These are phyloP conservation scores for Trichoderma sp. DNA, from an alignment of 2,329 filamentous ascomycete genomes.

Conservation along the genomic window DNA sequence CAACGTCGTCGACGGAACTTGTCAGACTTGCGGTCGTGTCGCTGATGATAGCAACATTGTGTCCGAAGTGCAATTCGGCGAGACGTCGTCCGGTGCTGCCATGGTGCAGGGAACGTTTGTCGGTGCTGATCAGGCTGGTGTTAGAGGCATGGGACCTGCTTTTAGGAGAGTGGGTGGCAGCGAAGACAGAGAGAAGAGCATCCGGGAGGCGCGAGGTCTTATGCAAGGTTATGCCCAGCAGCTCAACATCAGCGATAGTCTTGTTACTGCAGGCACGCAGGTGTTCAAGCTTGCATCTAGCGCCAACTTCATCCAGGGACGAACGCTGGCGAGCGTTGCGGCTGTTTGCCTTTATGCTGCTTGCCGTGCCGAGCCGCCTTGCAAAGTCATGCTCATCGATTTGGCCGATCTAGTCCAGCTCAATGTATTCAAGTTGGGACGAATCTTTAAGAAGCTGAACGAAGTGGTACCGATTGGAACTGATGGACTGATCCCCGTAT, in stretches of 20 bases:
- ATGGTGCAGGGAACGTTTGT: conserved; percentile 89
- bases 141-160: conserved; percentile 63
- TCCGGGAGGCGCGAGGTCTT: conserved; percentile 55
- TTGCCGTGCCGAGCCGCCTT: conserved; percentile 73
- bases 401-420: conserved; percentile 79
- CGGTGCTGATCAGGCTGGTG: conserved; percentile 78
- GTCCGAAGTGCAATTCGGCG: conserved; percentile 86
- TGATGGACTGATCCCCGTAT: conserved; percentile 63
- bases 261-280: conserved; percentile 64
- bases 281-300: conserved; percentile 74
- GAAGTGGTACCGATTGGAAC: conserved; percentile 69
- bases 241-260: conserved; percentile 58
- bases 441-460: conserved; percentile 81
- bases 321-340: conserved; percentile 78
- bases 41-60: conserved; percentile 87
- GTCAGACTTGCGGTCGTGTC: conserved; percentile 79
- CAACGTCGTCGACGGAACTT: conserved; percentile 65
- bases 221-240: conserved; percentile 62
- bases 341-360: conserved; percentile 91
- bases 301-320: conserved; percentile 80
- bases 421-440: conserved; percentile 89
- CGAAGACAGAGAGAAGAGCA: conserved; percentile 57
- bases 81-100: conserved; percentile 79
- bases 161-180: conserved; percentile 58
- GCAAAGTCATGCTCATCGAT: conserved; percentile 91